Base-by-base conservation (phyloP, 805 yeast genomes). In the Hanseniaspora occidentalis region DNA sequence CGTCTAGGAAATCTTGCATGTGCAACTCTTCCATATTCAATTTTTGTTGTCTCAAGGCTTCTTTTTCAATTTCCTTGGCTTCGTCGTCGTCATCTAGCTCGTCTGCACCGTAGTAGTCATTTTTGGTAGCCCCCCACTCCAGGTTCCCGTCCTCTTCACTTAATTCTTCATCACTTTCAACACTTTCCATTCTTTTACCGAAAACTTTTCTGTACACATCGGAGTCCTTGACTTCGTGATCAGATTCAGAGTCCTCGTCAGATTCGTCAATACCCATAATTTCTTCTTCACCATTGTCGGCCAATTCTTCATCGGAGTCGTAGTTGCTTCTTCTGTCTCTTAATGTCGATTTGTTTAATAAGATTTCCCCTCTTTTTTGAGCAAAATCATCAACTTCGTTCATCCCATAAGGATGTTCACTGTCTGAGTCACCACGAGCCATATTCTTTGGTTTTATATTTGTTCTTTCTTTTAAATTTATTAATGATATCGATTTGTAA, bases 21-120 rank as follows among this genome's bases (percentile, higher is more conserved):
- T 76, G 74, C 50, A 88, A 66, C 35, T 81, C 94, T 48, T 75
- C 75, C 43, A 84, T 61, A 57, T 86, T 86, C 49, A 73, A 70
- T 64, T 81, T 82, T 61, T 88, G 96, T 49, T 84, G 77, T 53
- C 85, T 76, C 37, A 84, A 54, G 0, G 97, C 97, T 61, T 92
- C 96, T 50, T 75, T 77, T 43, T 89, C 92, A 61, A 86, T 78
- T 46, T 74, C 77, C 46, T 75, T 77, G 4, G 84, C 82, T 24
- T 76, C 78, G 40, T 77, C 94, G 24, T 79, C 89, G 47, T 83
- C 63, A 47, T 73, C 69, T 3, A 61, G 47, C 37, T 65, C 67
- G 54, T 56, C 73, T n/a, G 70, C 73, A 47, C 94, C 58, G 69
- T 84, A 48, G 62, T 65, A 66, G 38, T 64, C 64, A 26, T 55